Conservation (phyloP, 441 rosid genomes). For the Corymbia calophylla region DNA sequence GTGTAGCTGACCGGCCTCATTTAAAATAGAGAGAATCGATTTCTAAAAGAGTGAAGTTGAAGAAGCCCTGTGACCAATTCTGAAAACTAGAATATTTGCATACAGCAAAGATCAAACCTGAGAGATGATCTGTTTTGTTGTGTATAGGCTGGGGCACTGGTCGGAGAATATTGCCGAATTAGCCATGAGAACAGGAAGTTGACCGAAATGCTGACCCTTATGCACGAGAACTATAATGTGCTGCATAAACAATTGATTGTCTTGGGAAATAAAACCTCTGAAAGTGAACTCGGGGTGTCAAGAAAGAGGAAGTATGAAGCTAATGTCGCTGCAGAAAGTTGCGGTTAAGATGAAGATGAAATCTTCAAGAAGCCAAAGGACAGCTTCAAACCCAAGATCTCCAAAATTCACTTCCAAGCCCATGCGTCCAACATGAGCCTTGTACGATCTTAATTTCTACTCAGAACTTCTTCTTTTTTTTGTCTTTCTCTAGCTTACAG, state of each 20-base stretch:
- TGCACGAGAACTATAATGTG: not conserved
- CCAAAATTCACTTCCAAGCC: not conserved
- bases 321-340: not conserved
- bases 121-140: not conserved
- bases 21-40: not conserved
- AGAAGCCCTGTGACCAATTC: not conserved
- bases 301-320: conserved; percentile 2
- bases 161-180: not conserved
- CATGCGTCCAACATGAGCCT: conserved; percentile 2
- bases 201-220: not conserved
- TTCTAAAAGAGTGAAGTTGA: not conserved
- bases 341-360: not conserved
- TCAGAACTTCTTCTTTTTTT: not conserved
- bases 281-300: not conserved
- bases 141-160: not conserved
- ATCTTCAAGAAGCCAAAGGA: not conserved
- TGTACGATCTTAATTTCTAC: not conserved
- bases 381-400: not conserved
- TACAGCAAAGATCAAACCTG: not conserved
- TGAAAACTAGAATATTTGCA: not conserved
- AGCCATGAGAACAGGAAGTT: not conserved
- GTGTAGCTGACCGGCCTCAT: not conserved
- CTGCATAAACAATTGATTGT: not conserved
- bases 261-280: not conserved
- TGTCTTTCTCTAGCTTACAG: not conserved